A percentile compares a stretch with the other conserved stretches of the same genome.
Evolutionary conservation across 768 basidiomycete genomes (phyloP).

Genomic region (Amanita fuliginea): DNA sequence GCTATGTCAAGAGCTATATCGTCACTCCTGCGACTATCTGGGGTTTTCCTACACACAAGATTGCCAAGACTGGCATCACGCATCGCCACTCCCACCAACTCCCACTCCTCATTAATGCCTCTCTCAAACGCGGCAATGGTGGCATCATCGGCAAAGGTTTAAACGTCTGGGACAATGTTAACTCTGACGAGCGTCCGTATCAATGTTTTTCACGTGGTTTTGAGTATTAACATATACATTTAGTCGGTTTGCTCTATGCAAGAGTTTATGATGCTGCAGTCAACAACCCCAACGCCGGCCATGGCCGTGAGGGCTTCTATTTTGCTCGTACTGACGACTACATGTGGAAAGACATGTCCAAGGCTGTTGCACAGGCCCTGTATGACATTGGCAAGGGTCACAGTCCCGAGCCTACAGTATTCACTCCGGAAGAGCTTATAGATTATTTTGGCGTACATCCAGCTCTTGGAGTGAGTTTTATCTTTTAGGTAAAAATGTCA

Average conservation of each 20-base stretch:
- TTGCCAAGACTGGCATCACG: slow-evolving; percentile 41
- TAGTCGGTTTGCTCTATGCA: slow-evolving; percentile 35
- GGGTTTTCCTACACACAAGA: slow-evolving; percentile 34
- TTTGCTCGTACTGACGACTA: slow-evolving; percentile 43
- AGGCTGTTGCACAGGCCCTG: slow-evolving; percentile 26
- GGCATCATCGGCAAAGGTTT: slow-evolving; percentile 47
- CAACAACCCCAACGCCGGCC: slow-evolving; percentile 21
- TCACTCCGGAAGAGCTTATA: slow-evolving; percentile 33
- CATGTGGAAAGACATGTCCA: slow-evolving; percentile 28
- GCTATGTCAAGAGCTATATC: slow-evolving; percentile 40
- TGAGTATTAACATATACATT: neutral
- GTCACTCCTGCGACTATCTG: slow-evolving; percentile 49
- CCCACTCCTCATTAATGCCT: slow-evolving; percentile 31
- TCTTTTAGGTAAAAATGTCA: too few species aligned
- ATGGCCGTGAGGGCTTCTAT: slow-evolving; percentile 43
- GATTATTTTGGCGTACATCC: slow-evolving; percentile 25
- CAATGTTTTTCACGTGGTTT: neutral
- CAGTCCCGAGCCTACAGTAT: slow-evolving; percentile 30
- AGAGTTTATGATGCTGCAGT: slow-evolving; percentile 27
- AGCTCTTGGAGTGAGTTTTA: neutral
- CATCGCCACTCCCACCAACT: slow-evolving; percentile 45
- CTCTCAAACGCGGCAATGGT: slow-evolving; percentile 35
- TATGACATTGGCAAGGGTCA: slow-evolving; percentile 25
- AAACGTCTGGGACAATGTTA: slow-evolving; percentile 49
- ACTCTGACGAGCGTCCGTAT: slow-evolving; percentile 38